Evolutionary conservation across 805 yeast species (phyloP).

Genomic region (Candida tibetensis): DNA sequence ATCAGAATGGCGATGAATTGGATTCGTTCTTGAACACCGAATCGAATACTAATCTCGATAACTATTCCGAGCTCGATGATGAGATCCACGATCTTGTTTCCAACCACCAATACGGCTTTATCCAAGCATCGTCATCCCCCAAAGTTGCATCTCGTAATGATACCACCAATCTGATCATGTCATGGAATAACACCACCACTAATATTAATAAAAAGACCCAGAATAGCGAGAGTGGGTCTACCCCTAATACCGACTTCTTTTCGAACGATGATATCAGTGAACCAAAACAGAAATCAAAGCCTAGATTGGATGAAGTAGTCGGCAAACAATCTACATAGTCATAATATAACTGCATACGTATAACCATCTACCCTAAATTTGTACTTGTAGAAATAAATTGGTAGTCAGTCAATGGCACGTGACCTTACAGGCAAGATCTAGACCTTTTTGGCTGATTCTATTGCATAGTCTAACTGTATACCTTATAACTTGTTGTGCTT

Average conservation of each 20-base stretch:
- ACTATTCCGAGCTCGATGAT: constrained; percentile 18
- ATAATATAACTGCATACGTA: neutral
- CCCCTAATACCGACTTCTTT: constrained; percentile 27
- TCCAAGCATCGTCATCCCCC: constrained; percentile 30
- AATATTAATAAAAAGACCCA: constrained; percentile 4
- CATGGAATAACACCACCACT: constrained; percentile 15
- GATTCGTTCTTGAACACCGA: constrained; percentile 16
- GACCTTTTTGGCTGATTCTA: neutral
- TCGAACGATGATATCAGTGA: constrained; percentile 17
- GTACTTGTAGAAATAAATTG: neutral
- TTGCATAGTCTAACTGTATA: neutral
- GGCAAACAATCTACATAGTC: neutral
- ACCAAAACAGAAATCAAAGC: neutral
- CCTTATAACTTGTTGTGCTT: too few relatives aligned
- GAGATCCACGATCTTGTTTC: constrained; percentile 18
- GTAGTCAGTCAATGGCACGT: neutral
- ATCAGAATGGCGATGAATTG: constrained; percentile 13
- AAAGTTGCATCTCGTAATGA: constrained; percentile 34
- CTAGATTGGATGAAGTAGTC: constrained; percentile 2
- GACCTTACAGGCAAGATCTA: neutral
- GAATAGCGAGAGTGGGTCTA: constrained; percentile 16
- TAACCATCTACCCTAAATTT: too few relatives aligned
- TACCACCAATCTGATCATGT: constrained; percentile 32
- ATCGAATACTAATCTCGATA: constrained; percentile 6
- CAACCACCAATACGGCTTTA: constrained; percentile 8